Percentiles rank a stretch among this genome's conserved stretches.
These are phyloP conservation scores for Medicago arabica DNA, from an alignment of 306 rosid species.

Conservation along the genomic window DNA sequence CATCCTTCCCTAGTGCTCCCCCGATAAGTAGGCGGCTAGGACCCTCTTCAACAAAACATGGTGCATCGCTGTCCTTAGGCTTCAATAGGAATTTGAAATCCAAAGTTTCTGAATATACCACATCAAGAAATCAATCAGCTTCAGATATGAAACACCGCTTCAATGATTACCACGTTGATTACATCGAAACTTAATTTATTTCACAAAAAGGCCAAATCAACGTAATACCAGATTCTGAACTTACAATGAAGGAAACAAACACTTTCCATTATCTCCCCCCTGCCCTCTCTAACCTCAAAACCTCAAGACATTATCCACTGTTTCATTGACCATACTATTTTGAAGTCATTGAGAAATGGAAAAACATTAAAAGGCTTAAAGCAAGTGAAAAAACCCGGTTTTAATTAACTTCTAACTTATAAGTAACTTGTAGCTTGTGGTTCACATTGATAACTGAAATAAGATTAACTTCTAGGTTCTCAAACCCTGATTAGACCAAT, in stretches of 20 bases:
- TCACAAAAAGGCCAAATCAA: background rate
- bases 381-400: background rate
- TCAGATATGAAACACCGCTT: slow-evolving; percentile 27
- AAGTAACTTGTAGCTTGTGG: background rate
- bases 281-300: background rate
- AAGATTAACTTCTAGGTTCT: background rate
- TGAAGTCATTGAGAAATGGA: background rate
- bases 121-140: slow-evolving; percentile 22
- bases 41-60: slow-evolving; percentile 92
- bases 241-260: slow-evolving; percentile 18
- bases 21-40: slow-evolving; percentile 79
- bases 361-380: background rate
- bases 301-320: slow-evolving; percentile 26
- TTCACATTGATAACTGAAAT: background rate
- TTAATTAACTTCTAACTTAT: background rate
- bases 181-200: slow-evolving; percentile 7
- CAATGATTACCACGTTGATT: background rate
- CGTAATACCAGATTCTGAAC: background rate
- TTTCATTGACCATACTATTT: slow-evolving; percentile 28
- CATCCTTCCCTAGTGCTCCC: slow-evolving; percentile 89
- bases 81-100: slow-evolving; percentile 95
- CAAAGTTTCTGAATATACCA: slow-evolving; percentile 71
- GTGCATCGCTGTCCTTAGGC: slow-evolving; percentile 69
- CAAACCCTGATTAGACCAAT: background rate
- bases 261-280: background rate